phyloP scores from a whole-genome alignment of 257 asterid species.

The Solanum microdontum region DNA sequence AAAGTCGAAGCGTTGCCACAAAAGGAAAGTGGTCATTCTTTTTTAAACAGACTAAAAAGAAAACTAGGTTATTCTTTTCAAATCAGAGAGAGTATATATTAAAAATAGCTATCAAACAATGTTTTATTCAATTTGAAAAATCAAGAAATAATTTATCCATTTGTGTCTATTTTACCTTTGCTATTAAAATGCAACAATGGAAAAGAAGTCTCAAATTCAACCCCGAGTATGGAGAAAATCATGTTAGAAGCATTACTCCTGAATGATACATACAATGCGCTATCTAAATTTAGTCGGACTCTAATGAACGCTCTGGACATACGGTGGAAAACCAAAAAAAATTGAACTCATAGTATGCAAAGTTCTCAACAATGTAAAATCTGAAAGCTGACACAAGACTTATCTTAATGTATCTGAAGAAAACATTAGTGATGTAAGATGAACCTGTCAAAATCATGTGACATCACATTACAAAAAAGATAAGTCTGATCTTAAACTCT shows the following conservation, averaged over 20 bases:
- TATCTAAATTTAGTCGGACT: no score
- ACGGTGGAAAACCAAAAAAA: not conserved
- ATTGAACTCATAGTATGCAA: not conserved
- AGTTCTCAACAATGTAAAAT: not conserved
- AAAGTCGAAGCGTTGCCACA: rapidly evolving
- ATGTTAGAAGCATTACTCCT: no score
- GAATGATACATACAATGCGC: no score
- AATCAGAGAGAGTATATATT: no score
- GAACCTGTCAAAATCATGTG: not conserved
- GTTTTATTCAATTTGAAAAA: no score
- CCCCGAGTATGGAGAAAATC: no score
- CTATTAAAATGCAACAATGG: no score
- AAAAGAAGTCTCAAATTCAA: no score
- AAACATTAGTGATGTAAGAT: not conserved
- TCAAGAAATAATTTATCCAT: no score
- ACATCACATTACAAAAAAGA: not conserved
- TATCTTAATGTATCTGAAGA: not conserved
- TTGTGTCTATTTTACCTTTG: no score
- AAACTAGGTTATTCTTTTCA: no score
- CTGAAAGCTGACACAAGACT: not conserved
- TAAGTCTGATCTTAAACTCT: not conserved
- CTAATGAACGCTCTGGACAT: not conserved
- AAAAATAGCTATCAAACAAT: no score
- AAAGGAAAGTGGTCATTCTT: rapidly evolving
- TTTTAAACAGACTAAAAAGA: rapidly evolving